phyloP scores from a whole-genome alignment of 306 rosid genomes.

The Fragaria vesca region DNA sequence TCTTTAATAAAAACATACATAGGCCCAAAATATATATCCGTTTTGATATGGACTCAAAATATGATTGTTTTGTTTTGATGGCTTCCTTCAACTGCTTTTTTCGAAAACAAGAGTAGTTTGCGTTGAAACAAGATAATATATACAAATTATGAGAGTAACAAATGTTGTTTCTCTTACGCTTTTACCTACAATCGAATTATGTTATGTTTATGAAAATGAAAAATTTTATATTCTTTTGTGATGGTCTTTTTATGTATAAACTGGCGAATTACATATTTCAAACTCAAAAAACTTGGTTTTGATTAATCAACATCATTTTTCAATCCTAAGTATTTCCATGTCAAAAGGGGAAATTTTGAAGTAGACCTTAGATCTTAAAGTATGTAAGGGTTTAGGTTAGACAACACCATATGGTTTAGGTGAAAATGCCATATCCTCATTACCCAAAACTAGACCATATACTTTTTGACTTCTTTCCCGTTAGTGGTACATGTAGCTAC shows the following conservation, averaged over 20 bases:
- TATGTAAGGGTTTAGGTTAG: conserved; percentile 25
- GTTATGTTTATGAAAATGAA: background rate
- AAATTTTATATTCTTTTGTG: background rate
- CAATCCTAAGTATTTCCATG: background rate
- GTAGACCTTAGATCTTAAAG: conserved; percentile 22
- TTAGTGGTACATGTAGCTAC: background rate
- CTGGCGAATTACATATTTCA: background rate
- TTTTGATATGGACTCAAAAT: background rate
- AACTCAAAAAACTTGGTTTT: background rate
- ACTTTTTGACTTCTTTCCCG: conserved; percentile 22
- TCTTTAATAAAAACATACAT: background rate
- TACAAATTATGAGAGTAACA: background rate
- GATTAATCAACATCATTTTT: background rate
- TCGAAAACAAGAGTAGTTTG: background rate
- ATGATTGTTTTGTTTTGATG: background rate
- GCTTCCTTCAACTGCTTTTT: background rate
- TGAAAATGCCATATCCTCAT: conserved; percentile 25
- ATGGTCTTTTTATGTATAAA: too few relatives aligned
- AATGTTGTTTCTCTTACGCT: too few relatives aligned
- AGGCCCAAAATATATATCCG: background rate
- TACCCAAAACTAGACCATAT: conserved; percentile 11
- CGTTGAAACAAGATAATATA: too few relatives aligned
- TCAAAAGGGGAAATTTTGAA: background rate
- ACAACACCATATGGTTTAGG: conserved; percentile 29
- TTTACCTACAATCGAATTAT: background rate